These are phyloP conservation scores for Ustilago tritici DNA, from an alignment of 1,284 basidiomycete species.

Conservation along the genomic window DNA sequence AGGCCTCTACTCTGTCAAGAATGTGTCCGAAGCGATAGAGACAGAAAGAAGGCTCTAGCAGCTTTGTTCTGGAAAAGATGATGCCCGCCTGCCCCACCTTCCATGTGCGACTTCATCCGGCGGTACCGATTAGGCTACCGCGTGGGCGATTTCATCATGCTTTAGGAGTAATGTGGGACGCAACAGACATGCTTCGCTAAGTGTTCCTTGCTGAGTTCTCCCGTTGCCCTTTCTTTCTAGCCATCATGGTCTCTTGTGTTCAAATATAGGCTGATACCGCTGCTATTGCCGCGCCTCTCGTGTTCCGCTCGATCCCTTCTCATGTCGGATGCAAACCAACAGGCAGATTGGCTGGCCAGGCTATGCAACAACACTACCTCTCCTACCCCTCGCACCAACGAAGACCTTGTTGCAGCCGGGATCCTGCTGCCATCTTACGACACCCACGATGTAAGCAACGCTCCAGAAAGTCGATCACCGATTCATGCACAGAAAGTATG, in stretches of 20 bases:
- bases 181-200: background rate
- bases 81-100: too few relatives aligned
- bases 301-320: background rate
- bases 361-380: conserved; percentile 15
- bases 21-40: too few relatives aligned
- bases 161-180: background rate
- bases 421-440: conserved; percentile 12
- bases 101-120: too few relatives aligned
- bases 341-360: conserved; percentile 8
- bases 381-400: background rate
- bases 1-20: too few relatives aligned
- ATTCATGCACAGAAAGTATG: background rate
- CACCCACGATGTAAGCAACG: conserved; percentile 22
- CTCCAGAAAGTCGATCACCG: background rate
- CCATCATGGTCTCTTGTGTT: background rate
- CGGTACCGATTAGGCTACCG: background rate
- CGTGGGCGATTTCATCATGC: background rate
- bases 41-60: too few relatives aligned
- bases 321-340: conserved; percentile 2
- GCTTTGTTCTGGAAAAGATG: too few relatives aligned
- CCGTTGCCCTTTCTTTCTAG: too few relatives aligned
- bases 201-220: too few relatives aligned
- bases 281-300: background rate
- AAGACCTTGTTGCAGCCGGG: conserved; percentile 7
- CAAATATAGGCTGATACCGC: background rate